Base-by-base conservation (phyloP, 805 yeast species). In the Myxozyma neotropica region DNA sequence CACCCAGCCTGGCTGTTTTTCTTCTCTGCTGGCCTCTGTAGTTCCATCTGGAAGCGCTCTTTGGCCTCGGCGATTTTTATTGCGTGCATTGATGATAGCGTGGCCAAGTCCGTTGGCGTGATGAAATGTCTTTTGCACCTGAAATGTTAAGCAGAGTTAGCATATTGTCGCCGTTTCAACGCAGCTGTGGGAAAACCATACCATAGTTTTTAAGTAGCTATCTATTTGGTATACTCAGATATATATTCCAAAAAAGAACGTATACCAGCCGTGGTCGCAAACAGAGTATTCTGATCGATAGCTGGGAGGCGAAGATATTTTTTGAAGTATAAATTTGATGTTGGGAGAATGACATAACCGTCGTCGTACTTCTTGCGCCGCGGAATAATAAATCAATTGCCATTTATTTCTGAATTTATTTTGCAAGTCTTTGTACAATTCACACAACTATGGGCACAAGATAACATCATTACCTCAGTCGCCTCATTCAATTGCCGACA, bases 1-100 rank as follows among this genome's bases (percentile, higher is more conserved):
- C 53, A 89, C 95, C 95, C 96, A 90, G 63, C 81, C 82, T 13
- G 90, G 95, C 71, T 89, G 59, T 19, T 29, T 38, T 7, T 17
- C 40, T 26, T 47, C 59, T 17, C 48, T 40, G 38, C 35, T 15
- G 1, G 27, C 21, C n/a, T 35, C 38, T 17, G 56, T 50, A 10
- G 57, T 47, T n/a, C 60, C 63, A 27, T 55, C 63, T 7, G 53
- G 57, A 4, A 31, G 47, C 12, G 35, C 46, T 12, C 59, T 43
- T 47, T 56, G 55, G 13, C 33, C 43, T 4, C 65, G 48, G 3
- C 58, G 49, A 42, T 42, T 40, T 21, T 55, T 48, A 47, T 61
- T 58, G 27, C 56, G 63, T 36, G 50, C 38, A 38, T 61, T 61
- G 40, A 61, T 61, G 31, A 61, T 61, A 24, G 65, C 65, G 23